A percentile compares a stretch with the other conserved stretches of the same genome.
phyloP scores from a whole-genome alignment of 768 basidiomycete species.

The Gymnopilus junonius region DNA sequence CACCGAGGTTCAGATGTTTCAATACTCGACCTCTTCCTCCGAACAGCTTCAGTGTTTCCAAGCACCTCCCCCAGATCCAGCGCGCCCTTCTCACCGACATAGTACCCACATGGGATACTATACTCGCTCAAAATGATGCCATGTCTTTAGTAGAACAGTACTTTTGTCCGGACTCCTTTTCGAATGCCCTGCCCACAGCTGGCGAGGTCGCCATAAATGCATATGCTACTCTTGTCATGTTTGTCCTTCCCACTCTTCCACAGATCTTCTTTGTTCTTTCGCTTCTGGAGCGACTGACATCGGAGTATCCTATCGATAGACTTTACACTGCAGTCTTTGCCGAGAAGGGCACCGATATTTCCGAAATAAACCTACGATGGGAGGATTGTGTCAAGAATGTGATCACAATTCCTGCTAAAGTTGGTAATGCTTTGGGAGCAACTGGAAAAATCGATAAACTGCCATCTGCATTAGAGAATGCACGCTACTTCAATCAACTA shows the following conservation, averaged over 20 bases:
- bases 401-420: constrained; percentile 72
- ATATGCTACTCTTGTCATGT: constrained; percentile 58
- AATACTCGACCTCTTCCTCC: constrained; percentile 41
- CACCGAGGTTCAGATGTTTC: constrained; percentile 54
- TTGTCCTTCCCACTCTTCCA: not conserved
- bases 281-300: constrained; percentile 57
- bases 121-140: constrained; percentile 53
- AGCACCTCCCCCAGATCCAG: constrained; percentile 64
- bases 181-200: constrained; percentile 50
- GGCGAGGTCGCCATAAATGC: constrained; percentile 60
- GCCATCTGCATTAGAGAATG: constrained; percentile 59
- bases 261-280: constrained; percentile 44
- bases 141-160: constrained; percentile 59
- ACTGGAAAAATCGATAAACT: constrained; percentile 28
- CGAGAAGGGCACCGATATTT: constrained; percentile 17
- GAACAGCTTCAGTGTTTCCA: constrained; percentile 35
- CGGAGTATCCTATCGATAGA: constrained; percentile 71
- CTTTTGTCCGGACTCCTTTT: constrained; percentile 72
- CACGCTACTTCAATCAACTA: constrained; percentile 57
- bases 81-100: constrained; percentile 63
- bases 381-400: constrained; percentile 74
- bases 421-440: constrained; percentile 69
- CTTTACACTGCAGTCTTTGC: constrained; percentile 58
- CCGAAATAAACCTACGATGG: constrained; percentile 55
- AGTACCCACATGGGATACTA: constrained; percentile 68